Evolutionary conservation across 148 eudicot genomes (phyloP).

Genomic region (Linanthus parryae): DNA sequence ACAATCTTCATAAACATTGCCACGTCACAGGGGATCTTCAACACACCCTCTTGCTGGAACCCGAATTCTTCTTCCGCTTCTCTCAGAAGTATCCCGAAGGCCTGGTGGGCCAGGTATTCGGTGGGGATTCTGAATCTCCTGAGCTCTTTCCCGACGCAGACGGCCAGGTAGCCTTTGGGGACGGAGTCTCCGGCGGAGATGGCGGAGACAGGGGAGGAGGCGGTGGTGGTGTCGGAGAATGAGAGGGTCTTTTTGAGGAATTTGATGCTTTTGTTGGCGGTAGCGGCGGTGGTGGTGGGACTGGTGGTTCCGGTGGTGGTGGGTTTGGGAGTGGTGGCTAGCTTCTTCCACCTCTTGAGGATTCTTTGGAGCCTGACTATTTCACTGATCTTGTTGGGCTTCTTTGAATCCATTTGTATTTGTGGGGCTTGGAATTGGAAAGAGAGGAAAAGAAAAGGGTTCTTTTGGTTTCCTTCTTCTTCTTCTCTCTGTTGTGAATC

Average conservation of each 20-base stretch:
- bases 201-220: conserved; percentile 7
- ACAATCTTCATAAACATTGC: conserved; percentile 56
- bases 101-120: conserved; percentile 56
- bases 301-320: conserved; percentile 1
- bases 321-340: conserved; percentile 37
- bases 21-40: conserved; percentile 74
- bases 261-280: conserved; percentile 42
- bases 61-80: conserved; percentile 98
- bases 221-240: conserved; percentile 43
- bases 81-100: conserved; percentile 48
- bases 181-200: conserved; percentile 20
- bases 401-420: conserved; percentile 45
- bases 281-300: not conserved
- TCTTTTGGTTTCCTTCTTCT: too few relatives aligned
- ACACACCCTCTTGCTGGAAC: conserved; percentile 80
- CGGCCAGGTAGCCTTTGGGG: conserved; percentile 73
- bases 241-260: conserved; percentile 79
- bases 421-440: conserved; percentile 2
- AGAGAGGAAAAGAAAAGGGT: not conserved
- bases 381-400: conserved; percentile 77
- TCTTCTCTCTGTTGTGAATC: too few relatives aligned
- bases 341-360: conserved; percentile 76
- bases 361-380: conserved; percentile 81
- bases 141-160: conserved; percentile 66
- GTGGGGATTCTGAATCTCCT: conserved; percentile 81